phyloP scores from a whole-genome alignment of 2,329 filamentous ascomycete species.

The Ilyonectria destructans region DNA sequence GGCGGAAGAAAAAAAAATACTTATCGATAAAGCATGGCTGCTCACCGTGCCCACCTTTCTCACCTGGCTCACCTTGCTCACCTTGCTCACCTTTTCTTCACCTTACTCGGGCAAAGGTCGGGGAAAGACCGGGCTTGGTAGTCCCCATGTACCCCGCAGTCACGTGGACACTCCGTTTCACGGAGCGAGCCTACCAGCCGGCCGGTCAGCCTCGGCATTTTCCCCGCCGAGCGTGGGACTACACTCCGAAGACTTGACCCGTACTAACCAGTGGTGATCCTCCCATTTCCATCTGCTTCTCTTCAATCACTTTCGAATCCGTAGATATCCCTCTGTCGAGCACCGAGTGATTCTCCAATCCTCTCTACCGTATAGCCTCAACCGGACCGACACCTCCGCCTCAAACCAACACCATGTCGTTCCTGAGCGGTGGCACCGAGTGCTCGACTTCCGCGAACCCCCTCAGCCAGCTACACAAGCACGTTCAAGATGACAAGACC shows the following conservation, averaged over 20 bases:
- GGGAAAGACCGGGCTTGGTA: constrained; percentile 27
- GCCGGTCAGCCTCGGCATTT: constrained; percentile 50
- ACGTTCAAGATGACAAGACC: constrained; percentile 96
- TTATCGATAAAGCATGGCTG: constrained; percentile 55
- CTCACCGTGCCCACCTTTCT: constrained; percentile 29
- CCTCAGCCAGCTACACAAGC: constrained; percentile 97
- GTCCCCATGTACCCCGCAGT: constrained; percentile 50
- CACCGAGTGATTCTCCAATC: constrained; percentile 7
- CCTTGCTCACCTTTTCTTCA: constrained; percentile 23
- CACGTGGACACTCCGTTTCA: constrained; percentile 51
- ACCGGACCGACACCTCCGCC: constrained; percentile 17
- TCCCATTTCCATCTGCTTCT: constrained; percentile 18
- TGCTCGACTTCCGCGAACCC: constrained; percentile 98
- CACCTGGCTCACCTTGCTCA: constrained; percentile 18
- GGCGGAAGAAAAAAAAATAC: constrained; percentile 49
- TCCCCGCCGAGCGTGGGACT: constrained; percentile 45
- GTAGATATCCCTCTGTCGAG: constrained; percentile 3
- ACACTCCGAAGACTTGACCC: constrained; percentile 26
- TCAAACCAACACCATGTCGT: constrained; percentile 79
- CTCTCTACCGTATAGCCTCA: constrained; percentile 26
- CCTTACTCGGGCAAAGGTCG: constrained; percentile 19
- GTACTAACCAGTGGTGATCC: constrained; percentile 5
- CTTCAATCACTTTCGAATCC: neutral
- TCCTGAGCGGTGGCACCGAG: constrained; percentile 93
- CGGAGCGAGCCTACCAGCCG: constrained; percentile 26